A percentile compares a stretch with the other conserved stretches of the same genome.
These are phyloP conservation scores for Ochetophila trinervis DNA, from an alignment of 306 rosid species.

Conservation along the genomic window DNA sequence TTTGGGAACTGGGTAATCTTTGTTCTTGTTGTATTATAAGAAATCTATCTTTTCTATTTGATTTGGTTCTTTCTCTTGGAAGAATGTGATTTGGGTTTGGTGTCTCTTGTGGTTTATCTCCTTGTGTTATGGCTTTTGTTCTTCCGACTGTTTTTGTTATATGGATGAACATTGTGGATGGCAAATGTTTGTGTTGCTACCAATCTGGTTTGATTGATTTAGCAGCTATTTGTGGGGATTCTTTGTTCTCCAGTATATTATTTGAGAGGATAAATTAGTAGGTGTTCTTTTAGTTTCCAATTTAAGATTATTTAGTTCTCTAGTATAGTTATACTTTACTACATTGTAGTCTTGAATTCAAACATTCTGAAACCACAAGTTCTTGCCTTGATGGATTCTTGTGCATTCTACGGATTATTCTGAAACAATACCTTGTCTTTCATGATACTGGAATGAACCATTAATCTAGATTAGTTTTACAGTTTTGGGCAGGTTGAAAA, in stretches of 20 bases:
- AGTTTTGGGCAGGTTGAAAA: conserved; percentile 75
- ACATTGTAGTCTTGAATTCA: too few species aligned
- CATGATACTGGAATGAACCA: not conserved
- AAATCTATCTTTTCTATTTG: not conserved
- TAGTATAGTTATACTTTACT: too few species aligned
- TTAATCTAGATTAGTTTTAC: conserved; percentile 22
- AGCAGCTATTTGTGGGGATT: too few species aligned
- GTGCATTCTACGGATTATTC: too few species aligned
- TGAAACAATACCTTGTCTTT: too few species aligned
- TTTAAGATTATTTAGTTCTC: too few species aligned
- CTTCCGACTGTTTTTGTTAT: not conserved
- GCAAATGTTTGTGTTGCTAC: not conserved
- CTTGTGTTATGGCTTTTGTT: not conserved
- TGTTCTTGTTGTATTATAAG: not conserved
- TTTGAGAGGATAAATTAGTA: too few species aligned
- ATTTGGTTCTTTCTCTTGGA: conserved; percentile 7
- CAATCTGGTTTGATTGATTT: too few species aligned
- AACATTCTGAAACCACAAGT: not conserved
- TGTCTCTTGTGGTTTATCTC: conserved; percentile 9
- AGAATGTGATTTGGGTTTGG: conserved; percentile 16
- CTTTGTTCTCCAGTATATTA: too few species aligned
- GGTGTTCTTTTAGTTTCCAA: too few species aligned
- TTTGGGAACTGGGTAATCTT: not conserved
- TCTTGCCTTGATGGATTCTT: not conserved
- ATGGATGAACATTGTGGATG: too few species aligned